These are phyloP conservation scores for Leptographium wingfieldii DNA, from an alignment of 2,329 filamentous ascomycete species.

Conservation along the genomic window DNA sequence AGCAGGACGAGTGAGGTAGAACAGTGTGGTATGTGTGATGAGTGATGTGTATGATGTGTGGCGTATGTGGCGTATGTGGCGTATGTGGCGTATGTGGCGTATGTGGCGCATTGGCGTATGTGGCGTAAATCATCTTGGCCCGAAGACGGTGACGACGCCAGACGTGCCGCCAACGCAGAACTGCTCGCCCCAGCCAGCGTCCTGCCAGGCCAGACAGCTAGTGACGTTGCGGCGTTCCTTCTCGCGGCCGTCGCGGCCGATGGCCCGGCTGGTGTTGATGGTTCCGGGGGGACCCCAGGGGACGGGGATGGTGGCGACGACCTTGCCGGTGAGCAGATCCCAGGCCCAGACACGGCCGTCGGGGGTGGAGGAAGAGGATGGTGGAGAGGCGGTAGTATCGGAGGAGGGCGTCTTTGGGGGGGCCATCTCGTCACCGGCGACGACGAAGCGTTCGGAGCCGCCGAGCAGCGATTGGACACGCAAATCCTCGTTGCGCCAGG, in stretches of 20 bases:
- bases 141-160: slow-evolving; percentile 52
- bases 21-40: neutral
- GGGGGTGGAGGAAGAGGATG: slow-evolving; percentile 14
- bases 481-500: slow-evolving; percentile 52
- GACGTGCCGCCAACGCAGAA: slow-evolving; percentile 55
- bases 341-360: slow-evolving; percentile 63
- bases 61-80: neutral
- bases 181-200: slow-evolving; percentile 49
- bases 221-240: slow-evolving; percentile 47
- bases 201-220: slow-evolving; percentile 51
- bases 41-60: no score
- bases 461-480: slow-evolving; percentile 68
- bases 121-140: slow-evolving; percentile 13
- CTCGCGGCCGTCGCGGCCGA: slow-evolving; percentile 48
- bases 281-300: slow-evolving; percentile 37
- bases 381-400: slow-evolving; percentile 12
- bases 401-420: slow-evolving; percentile 1
- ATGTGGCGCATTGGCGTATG: no score
- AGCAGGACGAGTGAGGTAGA: neutral
- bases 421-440: slow-evolving; percentile 65
- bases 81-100: neutral
- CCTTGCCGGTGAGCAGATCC: slow-evolving; percentile 66
- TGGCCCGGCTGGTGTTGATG: slow-evolving; percentile 32
- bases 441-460: slow-evolving; percentile 60
- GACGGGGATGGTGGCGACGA: slow-evolving; percentile 48